A percentile compares a stretch with the other conserved stretches of the same genome.
Evolutionary conservation across 495 filamentous ascomycete genomes (phyloP).

Genomic region (Penicillium taxi): DNA sequence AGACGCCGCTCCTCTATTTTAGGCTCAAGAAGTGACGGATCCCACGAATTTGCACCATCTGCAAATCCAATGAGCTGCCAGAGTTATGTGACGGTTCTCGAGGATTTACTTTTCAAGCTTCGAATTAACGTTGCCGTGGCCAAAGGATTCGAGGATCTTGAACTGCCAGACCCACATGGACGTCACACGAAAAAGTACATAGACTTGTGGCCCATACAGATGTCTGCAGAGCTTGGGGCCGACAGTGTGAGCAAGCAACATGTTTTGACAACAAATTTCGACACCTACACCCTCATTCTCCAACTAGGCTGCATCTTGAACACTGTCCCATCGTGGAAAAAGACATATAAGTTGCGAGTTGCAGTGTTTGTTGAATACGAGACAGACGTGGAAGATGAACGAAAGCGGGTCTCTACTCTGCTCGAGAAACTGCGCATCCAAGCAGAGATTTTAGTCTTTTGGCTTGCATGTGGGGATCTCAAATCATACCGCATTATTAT

Average conservation of each 20-base stretch:
- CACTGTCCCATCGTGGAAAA: conserved; percentile 79
- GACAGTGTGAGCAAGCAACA: conserved; percentile 53
- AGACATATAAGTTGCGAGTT: conserved; percentile 63
- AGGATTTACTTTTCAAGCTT: conserved; percentile 69
- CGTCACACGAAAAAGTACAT: conserved; percentile 66
- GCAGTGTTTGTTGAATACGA: conserved; percentile 87
- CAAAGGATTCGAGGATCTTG: conserved; percentile 70
- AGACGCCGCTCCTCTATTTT: conserved; percentile 18
- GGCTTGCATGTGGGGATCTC: conserved; percentile 66
- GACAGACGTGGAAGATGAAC: conserved; percentile 72
- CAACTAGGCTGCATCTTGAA: conserved; percentile 79
- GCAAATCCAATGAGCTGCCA: conserved; percentile 56
- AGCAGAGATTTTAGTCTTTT: conserved; percentile 72
- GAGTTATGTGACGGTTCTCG: conserved; percentile 74
- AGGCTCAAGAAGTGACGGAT: conserved; percentile 5
- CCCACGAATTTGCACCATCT: conserved; percentile 41
- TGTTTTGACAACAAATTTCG: conserved; percentile 81
- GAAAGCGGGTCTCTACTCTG: conserved; percentile 61
- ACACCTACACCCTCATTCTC: conserved; percentile 83
- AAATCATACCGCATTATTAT: conserved; percentile 71
- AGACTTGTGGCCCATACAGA: conserved; percentile 82
- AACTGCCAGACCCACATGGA: conserved; percentile 53
- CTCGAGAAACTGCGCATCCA: conserved; percentile 76
- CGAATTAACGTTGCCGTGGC: conserved; percentile 82
- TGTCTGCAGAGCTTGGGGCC: conserved; percentile 69